Percentiles rank a stretch among this genome's conserved stretches.
Conservation (phyloP, 1,139 yeast species). For the Pichia sp. region DNA sequence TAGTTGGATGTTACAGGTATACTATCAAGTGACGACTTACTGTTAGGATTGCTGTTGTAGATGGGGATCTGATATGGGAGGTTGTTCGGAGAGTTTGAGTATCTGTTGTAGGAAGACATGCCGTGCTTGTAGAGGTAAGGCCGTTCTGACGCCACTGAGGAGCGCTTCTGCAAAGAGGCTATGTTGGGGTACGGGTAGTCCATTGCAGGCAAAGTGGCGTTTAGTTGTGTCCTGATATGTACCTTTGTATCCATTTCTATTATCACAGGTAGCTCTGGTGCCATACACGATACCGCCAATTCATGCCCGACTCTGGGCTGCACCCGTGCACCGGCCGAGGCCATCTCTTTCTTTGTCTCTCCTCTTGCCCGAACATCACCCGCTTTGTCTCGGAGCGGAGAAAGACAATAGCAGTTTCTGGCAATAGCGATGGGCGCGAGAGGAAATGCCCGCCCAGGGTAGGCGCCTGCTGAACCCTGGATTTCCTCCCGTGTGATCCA, state of each 20-base stretch:
- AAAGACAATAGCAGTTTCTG: too few species aligned
- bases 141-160: conserved; percentile 14
- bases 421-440: too few species aligned
- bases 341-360: too few species aligned
- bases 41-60: neutral
- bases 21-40: neutral
- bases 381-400: too few species aligned
- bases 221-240: neutral
- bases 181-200: conserved; percentile 6
- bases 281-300: too few species aligned
- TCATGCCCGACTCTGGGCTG: too few species aligned
- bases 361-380: too few species aligned
- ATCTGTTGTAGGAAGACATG: neutral
- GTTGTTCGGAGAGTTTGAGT: neutral
- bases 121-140: conserved; percentile 3
- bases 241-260: neutral
- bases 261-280: too few species aligned
- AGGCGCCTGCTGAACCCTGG: too few species aligned
- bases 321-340: too few species aligned
- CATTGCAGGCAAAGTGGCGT: neutral
- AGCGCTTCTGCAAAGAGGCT: conserved; percentile 7
- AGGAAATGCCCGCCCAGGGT: too few species aligned
- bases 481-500: too few species aligned
- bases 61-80: neutral
- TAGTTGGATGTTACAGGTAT: conserved; percentile 37